These are phyloP conservation scores for Areca catechu DNA, from an alignment of 176 grass and related monocot genomes.

Conservation along the genomic window DNA sequence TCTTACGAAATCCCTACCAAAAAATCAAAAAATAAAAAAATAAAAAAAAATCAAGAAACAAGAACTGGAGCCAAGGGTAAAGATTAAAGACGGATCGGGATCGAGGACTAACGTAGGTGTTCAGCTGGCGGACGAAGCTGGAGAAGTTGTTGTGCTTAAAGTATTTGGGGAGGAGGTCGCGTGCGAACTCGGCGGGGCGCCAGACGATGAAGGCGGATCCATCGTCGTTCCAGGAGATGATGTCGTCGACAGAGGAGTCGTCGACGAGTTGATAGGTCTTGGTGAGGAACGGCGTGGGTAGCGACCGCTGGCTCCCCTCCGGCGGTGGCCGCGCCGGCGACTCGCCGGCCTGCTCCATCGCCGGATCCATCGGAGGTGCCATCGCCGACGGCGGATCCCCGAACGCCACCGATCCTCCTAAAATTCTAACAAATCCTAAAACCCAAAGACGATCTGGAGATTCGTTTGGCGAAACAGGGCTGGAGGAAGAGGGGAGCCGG, in stretches of 20 bases:
- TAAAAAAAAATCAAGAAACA: not conserved
- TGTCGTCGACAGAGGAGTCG: conserved; percentile 62
- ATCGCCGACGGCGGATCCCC: too few species aligned
- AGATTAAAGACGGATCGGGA: too few species aligned
- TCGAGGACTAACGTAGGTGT: conserved; percentile 55
- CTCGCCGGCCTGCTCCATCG: too few species aligned
- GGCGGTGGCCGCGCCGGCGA: not conserved
- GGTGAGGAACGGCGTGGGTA: conserved; percentile 81
- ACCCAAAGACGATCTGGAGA: too few species aligned
- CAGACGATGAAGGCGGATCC: conserved; percentile 79
- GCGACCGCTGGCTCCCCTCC: conserved; percentile 25
- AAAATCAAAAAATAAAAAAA: not conserved
- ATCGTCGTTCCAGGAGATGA: conserved; percentile 81
- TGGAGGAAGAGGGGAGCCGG: too few species aligned
- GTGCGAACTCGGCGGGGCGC: conserved; percentile 74
- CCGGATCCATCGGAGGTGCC: too few species aligned
- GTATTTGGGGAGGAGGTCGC: conserved; percentile 82
- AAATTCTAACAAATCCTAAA: too few species aligned
- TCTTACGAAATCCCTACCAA: conserved; percentile 67
- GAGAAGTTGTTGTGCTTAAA: conserved; percentile 99
- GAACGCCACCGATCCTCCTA: too few species aligned
- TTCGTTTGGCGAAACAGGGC: too few species aligned
- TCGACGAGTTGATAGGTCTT: conserved; percentile 96
- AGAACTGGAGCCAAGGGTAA: not conserved
- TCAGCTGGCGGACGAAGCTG: conserved; percentile 94